These are phyloP conservation scores for Rhypophila decipiens DNA, from an alignment of 495 filamentous ascomycete genomes.

Conservation along the genomic window DNA sequence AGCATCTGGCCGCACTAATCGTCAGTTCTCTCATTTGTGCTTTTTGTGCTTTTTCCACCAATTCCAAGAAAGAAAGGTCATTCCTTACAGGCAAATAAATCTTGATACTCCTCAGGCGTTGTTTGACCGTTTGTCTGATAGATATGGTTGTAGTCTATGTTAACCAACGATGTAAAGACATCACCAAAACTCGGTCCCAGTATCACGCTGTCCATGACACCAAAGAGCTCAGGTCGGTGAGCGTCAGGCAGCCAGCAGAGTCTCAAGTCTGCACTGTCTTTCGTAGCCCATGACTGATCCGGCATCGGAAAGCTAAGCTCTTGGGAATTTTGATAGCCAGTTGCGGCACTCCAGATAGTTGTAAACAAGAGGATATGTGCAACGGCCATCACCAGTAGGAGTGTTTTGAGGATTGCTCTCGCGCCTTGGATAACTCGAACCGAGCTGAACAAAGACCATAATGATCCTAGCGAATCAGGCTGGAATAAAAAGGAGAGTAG, in stretches of 20 bases:
- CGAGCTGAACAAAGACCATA: background rate
- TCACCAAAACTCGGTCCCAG: background rate
- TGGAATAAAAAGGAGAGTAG: background rate
- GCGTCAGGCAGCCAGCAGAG: constrained; percentile 1
- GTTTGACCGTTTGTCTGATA: background rate
- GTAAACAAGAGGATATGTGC: constrained; percentile 1
- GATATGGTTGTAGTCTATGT: background rate
- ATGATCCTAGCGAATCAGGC: background rate
- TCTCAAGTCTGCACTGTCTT: background rate
- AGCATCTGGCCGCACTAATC: too few relatives aligned
- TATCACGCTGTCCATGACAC: background rate
- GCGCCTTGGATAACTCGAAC: background rate
- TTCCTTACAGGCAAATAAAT: too few relatives aligned
- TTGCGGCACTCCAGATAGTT: constrained; percentile 4
- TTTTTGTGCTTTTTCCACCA: too few relatives aligned
- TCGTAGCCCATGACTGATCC: background rate
- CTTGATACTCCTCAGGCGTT: background rate
- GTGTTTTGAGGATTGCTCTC: background rate
- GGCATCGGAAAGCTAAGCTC: background rate
- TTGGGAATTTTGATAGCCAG: constrained; percentile 1
- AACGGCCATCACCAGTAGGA: background rate
- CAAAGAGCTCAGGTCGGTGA: background rate
- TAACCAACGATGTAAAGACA: background rate
- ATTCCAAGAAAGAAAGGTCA: too few relatives aligned
- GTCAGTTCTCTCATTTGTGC: too few relatives aligned